Conservation (phyloP, 441 rosid species). For the Adansonia rubrostipa region DNA sequence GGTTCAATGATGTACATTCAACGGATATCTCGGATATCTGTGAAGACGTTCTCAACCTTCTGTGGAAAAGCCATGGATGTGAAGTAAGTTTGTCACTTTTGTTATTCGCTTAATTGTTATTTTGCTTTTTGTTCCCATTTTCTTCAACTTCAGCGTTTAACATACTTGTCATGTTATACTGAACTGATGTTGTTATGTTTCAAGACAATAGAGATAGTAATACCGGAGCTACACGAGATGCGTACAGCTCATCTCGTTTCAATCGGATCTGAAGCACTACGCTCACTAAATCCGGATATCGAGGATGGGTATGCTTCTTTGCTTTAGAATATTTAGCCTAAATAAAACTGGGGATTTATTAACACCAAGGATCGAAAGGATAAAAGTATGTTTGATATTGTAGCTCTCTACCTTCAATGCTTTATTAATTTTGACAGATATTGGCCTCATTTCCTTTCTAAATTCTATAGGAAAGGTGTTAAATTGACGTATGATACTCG, state of each 20-base stretch:
- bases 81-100: constrained; percentile 52
- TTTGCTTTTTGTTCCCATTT: neutral
- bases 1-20: constrained; percentile 87
- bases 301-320: constrained; percentile 68
- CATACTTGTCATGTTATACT: constrained; percentile 8
- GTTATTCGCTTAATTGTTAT: neutral
- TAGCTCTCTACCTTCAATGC: neutral
- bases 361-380: neutral
- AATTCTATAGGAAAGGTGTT: constrained; percentile 56
- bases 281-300: constrained; percentile 53
- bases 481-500: constrained; percentile 67
- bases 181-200: constrained; percentile 24
- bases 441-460: constrained; percentile 24
- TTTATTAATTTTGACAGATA: constrained; percentile 18
- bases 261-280: constrained; percentile 62
- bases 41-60: constrained; percentile 67
- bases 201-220: constrained; percentile 75
- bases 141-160: neutral
- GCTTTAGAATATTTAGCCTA: constrained; percentile 22
- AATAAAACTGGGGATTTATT: constrained; percentile 13
- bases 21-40: constrained; percentile 78
- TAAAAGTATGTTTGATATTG: neutral
- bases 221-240: constrained; percentile 90
- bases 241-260: constrained; percentile 75
- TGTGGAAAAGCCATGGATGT: constrained; percentile 70